phyloP scores from a whole-genome alignment of 2,329 filamentous ascomycete species.

The Xylaria sp. region DNA sequence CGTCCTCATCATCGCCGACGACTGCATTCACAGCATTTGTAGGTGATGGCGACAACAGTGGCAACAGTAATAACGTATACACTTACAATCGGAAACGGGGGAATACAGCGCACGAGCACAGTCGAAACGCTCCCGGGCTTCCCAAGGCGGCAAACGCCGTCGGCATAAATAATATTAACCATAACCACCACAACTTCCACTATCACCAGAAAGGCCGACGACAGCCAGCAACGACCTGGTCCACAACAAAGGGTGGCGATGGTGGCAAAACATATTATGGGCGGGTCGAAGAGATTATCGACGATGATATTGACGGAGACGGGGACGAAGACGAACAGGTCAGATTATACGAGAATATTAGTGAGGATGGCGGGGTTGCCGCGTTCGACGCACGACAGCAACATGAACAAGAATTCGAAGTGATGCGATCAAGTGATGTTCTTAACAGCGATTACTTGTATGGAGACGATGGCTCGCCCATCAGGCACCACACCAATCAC shows the following conservation, averaged over 20 bases:
- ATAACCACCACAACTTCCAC: constrained; percentile 30
- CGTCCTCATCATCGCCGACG: constrained; percentile 10
- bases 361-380: background rate
- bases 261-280: constrained; percentile 11
- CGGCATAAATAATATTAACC: constrained; percentile 12
- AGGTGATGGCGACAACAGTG: constrained; percentile 7
- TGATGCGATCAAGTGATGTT: background rate
- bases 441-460: constrained; percentile 12
- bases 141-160: constrained; percentile 12
- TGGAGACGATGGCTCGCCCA: constrained; percentile 1
- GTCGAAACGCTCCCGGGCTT: constrained; percentile 12
- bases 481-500: constrained; percentile 9
- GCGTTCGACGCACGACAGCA: background rate
- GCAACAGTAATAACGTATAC: constrained; percentile 11
- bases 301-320: constrained; percentile 24
- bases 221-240: background rate
- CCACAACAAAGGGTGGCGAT: background rate
- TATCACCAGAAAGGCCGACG: constrained; percentile 28
- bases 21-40: constrained; percentile 23
- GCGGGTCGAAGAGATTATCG: constrained; percentile 5
- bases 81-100: constrained; percentile 30
- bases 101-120: constrained; percentile 10
- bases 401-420: constrained; percentile 5
- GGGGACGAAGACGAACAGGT: constrained; percentile 14
- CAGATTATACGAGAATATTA: constrained; percentile 5